Evolutionary conservation across 805 yeast genomes (phyloP).

Genomic region (Crinitomyces ghanaensis): DNA sequence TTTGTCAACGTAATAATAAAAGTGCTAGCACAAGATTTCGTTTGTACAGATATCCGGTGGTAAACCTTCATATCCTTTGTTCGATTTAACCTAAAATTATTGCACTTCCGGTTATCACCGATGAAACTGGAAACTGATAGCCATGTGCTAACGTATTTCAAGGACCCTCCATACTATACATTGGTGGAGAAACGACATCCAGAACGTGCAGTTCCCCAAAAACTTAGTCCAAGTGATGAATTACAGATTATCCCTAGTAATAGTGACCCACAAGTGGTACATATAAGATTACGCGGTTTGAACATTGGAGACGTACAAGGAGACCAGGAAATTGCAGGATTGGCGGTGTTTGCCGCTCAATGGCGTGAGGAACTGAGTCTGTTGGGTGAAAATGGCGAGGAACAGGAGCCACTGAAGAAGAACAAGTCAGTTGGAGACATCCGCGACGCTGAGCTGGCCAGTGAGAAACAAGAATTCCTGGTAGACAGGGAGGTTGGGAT

Average conservation of each 20-base stretch:
- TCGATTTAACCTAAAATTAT: no score
- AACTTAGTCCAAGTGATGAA: conserved; percentile 2
- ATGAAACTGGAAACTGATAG: conserved; percentile 11
- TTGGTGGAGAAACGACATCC: conserved; percentile 9
- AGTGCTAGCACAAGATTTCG: no score
- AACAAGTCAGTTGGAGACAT: conserved; percentile 10
- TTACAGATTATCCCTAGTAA: conserved; percentile 3
- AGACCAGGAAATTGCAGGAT: conserved; percentile 6
- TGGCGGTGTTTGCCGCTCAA: conserved; percentile 21
- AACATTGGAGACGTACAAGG: conserved; percentile 1
- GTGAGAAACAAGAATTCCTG: conserved; percentile 5
- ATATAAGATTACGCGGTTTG: not conserved
- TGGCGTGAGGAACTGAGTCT: conserved; percentile 22
- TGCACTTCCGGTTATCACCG: no score
- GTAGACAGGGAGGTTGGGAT: conserved; percentile 15
- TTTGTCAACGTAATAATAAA: no score
- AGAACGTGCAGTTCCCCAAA: conserved; percentile 9
- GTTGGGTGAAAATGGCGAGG: not conserved
- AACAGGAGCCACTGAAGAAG: not conserved
- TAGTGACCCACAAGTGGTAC: not conserved
- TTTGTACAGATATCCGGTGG: no score
- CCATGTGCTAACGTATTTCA: conserved; percentile 9
- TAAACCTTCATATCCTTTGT: no score
- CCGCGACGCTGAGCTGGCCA: conserved; percentile 6
- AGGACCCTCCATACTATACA: conserved; percentile 11